These are phyloP conservation scores for Calocybe cyanea DNA, from an alignment of 768 basidiomycete genomes.

Conservation along the genomic window DNA sequence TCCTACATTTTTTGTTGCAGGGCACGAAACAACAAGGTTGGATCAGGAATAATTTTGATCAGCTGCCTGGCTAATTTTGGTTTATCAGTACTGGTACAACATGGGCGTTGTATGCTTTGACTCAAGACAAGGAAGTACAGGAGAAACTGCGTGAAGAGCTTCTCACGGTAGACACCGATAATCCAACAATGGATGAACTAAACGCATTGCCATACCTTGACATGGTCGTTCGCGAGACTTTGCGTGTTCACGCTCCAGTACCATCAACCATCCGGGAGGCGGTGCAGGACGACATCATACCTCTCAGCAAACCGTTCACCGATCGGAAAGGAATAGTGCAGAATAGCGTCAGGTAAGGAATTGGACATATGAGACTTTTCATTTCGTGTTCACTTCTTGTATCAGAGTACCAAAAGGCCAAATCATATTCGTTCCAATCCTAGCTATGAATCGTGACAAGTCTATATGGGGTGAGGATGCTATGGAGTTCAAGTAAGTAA, in stretches of 20 bases:
- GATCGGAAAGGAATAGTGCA: slow-evolving; percentile 39
- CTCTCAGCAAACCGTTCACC: slow-evolving; percentile 41
- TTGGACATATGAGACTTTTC: too few species aligned
- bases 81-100: slow-evolving; percentile 42
- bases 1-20: slow-evolving; percentile 46
- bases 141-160: slow-evolving; percentile 57
- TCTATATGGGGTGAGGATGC: slow-evolving; percentile 64
- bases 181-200: slow-evolving; percentile 67
- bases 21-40: slow-evolving; percentile 48
- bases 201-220: slow-evolving; percentile 70
- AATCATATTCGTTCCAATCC: slow-evolving; percentile 44
- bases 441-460: slow-evolving; percentile 47
- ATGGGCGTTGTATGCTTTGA: slow-evolving; percentile 60
- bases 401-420: slow-evolving; percentile 45
- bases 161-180: slow-evolving; percentile 45
- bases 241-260: slow-evolving; percentile 55
- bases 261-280: slow-evolving; percentile 39
- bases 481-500: slow-evolving; percentile 56
- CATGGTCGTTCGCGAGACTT: slow-evolving; percentile 53
- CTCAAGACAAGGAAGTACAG: slow-evolving; percentile 45
- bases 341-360: slow-evolving; percentile 35
- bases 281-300: slow-evolving; percentile 49
- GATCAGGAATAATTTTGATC: too few species aligned
- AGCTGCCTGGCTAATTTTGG: too few species aligned
- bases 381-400: too few species aligned